Evolutionary conservation across 495 filamentous ascomycete species (phyloP).

Genomic region (Penicillium mononematosum): DNA sequence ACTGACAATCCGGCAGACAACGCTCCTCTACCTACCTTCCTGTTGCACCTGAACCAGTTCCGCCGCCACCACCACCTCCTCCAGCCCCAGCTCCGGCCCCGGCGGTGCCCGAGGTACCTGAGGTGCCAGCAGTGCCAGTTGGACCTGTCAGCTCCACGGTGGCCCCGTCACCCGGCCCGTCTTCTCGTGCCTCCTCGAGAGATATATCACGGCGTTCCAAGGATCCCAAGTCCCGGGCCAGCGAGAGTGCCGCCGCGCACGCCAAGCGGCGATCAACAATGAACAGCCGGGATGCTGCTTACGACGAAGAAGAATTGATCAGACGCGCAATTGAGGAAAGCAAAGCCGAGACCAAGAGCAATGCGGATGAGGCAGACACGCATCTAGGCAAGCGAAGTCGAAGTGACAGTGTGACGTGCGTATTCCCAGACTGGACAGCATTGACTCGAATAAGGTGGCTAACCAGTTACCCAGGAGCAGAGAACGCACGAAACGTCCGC

Average conservation of each 20-base stretch:
- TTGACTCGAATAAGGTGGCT: conserved; percentile 20
- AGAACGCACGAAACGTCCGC: conserved; percentile 62
- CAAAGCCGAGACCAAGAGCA: conserved; percentile 62
- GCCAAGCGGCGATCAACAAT: conserved; percentile 90
- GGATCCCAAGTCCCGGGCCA: conserved; percentile 48
- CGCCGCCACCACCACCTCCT: background rate
- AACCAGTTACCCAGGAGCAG: conserved; percentile 46
- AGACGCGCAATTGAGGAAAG: conserved; percentile 92
- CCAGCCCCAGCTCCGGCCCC: background rate
- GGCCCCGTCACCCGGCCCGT: conserved; percentile 40
- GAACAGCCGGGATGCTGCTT: conserved; percentile 94
- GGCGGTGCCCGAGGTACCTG: background rate
- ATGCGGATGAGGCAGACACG: conserved; percentile 47
- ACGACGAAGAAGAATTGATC: conserved; percentile 90
- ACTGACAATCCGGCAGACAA: conserved; percentile 28
- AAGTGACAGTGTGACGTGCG: conserved; percentile 93
- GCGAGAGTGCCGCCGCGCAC: conserved; percentile 42
- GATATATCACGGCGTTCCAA: conserved; percentile 48
- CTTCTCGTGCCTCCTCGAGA: conserved; percentile 45
- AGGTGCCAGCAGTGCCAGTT: background rate
- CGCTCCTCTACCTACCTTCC: conserved; percentile 70
- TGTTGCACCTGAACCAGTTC: conserved; percentile 42
- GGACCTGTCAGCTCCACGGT: background rate
- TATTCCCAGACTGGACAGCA: conserved; percentile 16
- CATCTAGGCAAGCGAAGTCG: conserved; percentile 77